Evolutionary conservation across 2,329 filamentous ascomycete species (phyloP).

Genomic region (Albifimbria verrucaria): DNA sequence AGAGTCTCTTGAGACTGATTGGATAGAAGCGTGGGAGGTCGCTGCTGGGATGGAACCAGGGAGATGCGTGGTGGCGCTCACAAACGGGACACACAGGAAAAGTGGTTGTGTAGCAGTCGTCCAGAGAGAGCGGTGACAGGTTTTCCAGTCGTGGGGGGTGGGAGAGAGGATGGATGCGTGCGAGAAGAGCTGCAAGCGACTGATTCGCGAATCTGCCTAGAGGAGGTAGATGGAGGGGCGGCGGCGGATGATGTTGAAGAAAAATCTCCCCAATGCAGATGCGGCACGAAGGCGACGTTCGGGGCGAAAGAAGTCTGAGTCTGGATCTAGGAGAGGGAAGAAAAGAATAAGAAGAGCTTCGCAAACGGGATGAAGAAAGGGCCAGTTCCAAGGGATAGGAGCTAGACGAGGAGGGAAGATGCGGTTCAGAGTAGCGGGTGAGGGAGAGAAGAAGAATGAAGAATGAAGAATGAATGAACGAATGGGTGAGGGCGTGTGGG

Average conservation of each 20-base stretch:
- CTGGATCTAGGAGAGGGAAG: too few species aligned
- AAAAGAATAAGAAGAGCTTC: too few species aligned
- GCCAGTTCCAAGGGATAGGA: neutral
- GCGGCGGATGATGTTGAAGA: neutral
- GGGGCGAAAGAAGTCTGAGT: too few species aligned
- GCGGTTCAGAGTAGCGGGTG: neutral
- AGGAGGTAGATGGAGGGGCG: slow-evolving; percentile 13
- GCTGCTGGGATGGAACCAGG: neutral
- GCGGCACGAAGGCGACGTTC: too few species aligned
- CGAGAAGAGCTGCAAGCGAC: neutral
- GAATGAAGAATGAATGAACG: neutral
- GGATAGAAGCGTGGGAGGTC: neutral
- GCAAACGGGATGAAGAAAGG: too few species aligned
- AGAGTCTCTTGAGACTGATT: neutral
- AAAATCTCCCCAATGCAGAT: too few species aligned
- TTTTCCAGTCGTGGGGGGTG: slow-evolving; percentile 2
- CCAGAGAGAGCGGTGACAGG: slow-evolving; percentile 1
- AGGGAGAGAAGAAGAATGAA: neutral
- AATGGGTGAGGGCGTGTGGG: neutral
- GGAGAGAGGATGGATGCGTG: neutral
- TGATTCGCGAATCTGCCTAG: neutral
- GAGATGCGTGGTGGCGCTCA: neutral
- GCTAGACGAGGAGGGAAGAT: neutral
- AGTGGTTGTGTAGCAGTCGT: neutral
- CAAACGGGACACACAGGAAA: neutral